Percentiles rank a stretch among this genome's conserved stretches.
phyloP scores from a whole-genome alignment of 2,329 filamentous ascomycete genomes.

The Fusarium austroafricanum region DNA sequence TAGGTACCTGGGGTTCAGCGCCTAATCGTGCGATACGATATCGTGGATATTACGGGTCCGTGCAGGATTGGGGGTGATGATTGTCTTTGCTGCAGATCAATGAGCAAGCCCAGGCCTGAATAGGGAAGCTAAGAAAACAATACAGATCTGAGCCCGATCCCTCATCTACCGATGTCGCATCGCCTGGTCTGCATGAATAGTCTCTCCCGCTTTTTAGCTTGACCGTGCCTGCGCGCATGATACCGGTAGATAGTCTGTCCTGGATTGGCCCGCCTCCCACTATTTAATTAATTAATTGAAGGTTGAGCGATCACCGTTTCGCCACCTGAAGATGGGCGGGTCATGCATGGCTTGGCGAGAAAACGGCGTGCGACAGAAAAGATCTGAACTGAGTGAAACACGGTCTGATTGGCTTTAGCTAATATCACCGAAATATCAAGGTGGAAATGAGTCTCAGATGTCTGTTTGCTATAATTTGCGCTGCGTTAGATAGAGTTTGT shows the following conservation, averaged over 20 bases:
- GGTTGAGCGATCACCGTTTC: conserved; percentile 18
- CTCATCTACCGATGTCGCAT: conserved; percentile 2
- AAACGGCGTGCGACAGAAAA: conserved; percentile 22
- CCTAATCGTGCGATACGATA: background rate
- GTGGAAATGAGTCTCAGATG: background rate
- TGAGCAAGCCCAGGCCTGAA: background rate
- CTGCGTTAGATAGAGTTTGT: conserved; percentile 6
- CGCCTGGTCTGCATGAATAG: background rate
- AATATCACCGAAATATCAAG: background rate
- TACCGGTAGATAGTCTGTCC: no score
- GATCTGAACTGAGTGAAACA: background rate
- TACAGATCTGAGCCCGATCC: conserved; percentile 19
- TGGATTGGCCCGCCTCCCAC: conserved; percentile 10
- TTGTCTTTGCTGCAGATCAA: background rate
- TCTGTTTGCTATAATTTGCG: background rate
- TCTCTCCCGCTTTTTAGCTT: conserved; percentile 18
- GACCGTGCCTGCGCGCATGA: background rate
- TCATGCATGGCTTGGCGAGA: background rate
- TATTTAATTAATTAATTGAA: conserved; percentile 8
- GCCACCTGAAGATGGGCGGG: conserved; percentile 5
- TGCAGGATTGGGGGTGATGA: background rate
- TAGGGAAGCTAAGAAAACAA: background rate
- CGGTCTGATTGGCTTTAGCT: background rate
- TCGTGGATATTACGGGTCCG: background rate
- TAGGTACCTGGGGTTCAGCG: background rate